These are phyloP conservation scores for Coemansia sp. DNA, from an alignment of 192 early-diverging fungal species.

Conservation along the genomic window DNA sequence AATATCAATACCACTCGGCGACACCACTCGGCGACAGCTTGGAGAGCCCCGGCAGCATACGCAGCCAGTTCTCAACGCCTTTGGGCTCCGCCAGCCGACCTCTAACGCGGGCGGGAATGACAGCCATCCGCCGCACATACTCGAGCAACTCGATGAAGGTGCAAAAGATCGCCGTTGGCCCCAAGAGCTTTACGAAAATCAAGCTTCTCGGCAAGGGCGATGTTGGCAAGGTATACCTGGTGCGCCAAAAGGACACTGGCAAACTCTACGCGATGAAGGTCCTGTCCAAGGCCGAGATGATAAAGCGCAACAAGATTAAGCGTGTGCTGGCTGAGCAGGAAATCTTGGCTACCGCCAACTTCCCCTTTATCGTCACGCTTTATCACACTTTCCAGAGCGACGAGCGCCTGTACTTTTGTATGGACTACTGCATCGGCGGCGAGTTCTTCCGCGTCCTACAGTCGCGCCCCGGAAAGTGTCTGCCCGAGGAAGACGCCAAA, in stretches of 20 bases:
- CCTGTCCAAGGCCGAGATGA: conserved; percentile 93
- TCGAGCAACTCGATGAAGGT: conserved; percentile 82
- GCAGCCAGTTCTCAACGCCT: conserved; percentile 30
- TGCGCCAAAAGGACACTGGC: conserved; percentile 75
- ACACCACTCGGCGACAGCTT: conserved; percentile 32
- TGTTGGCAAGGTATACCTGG: conserved; percentile 95
- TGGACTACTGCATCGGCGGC: conserved; percentile 87
- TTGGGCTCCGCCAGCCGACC: conserved; percentile 31
- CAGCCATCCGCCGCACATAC: conserved; percentile 70
- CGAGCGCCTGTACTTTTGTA: conserved; percentile 83
- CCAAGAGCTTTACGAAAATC: conserved; percentile 85
- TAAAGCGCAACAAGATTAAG: conserved; percentile 98
- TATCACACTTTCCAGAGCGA: conserved; percentile 90
- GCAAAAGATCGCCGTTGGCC: conserved; percentile 78
- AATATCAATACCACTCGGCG: not conserved
- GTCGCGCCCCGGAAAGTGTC: conserved; percentile 80
- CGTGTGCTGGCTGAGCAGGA: conserved; percentile 96
- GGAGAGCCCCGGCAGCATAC: conserved; percentile 51
- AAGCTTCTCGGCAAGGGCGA: conserved; percentile 94
- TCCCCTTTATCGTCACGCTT: conserved; percentile 88
- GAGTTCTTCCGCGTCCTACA: conserved; percentile 91
- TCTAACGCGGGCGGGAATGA: conserved; percentile 46
- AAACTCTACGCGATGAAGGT: conserved; percentile 98
- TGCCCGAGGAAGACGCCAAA: conserved; percentile 85
- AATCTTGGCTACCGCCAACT: conserved; percentile 82